Conservation (phyloP, 176 grass and related monocot species). For the Pontederia paniculata region DNA sequence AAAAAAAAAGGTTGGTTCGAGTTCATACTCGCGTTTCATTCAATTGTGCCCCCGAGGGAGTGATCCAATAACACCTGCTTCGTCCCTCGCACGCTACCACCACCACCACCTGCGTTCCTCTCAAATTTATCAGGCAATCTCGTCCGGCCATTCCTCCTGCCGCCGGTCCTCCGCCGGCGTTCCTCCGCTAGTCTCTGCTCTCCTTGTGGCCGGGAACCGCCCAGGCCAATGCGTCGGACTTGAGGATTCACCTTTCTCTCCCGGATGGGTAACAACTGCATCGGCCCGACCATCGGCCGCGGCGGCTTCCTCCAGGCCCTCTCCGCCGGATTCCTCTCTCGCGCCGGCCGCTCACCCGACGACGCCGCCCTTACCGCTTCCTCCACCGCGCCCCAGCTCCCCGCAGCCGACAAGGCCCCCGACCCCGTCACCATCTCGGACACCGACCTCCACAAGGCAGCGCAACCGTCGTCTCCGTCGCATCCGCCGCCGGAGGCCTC, state of each 20-base stretch:
- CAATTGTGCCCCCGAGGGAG: too few species aligned
- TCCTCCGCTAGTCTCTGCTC: too few species aligned
- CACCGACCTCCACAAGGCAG: conserved; percentile 16
- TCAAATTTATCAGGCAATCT: too few species aligned
- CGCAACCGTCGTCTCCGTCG: background rate
- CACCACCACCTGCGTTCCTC: too few species aligned
- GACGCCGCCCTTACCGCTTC: background rate
- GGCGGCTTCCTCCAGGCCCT: conserved; percentile 38
- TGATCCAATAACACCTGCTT: too few species aligned
- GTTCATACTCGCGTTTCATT: too few species aligned
- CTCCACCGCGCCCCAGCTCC: background rate
- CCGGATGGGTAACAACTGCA: conserved; percentile 45
- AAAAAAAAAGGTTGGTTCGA: too few species aligned
- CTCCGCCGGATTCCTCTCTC: conserved; percentile 35
- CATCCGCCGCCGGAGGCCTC: background rate
- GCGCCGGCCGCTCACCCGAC: conserved; percentile 18
- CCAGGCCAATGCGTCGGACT: background rate
- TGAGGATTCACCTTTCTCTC: conserved; percentile 3
- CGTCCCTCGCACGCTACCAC: too few species aligned
- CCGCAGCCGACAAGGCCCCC: conserved; percentile 19
- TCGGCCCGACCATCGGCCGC: conserved; percentile 25
- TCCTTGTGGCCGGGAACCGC: background rate
- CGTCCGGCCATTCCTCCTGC: too few species aligned
- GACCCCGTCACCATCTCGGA: conserved; percentile 31
- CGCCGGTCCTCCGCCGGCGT: too few species aligned